phyloP scores from a whole-genome alignment of 2,329 filamentous ascomycete genomes.

The Botryotinia calthae region DNA sequence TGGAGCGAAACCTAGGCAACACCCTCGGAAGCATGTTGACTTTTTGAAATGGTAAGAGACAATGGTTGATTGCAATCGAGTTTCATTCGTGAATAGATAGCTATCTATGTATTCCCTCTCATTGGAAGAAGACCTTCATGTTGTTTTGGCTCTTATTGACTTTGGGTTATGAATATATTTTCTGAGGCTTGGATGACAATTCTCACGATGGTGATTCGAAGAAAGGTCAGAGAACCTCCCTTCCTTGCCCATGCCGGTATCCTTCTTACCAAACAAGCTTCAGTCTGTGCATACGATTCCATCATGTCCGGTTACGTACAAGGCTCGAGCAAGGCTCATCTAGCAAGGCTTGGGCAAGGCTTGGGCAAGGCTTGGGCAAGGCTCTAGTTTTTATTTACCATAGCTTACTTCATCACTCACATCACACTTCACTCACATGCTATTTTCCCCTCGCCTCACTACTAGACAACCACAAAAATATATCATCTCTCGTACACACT shows the following conservation, averaged over 20 bases:
- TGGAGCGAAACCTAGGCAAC: conserved; percentile 17
- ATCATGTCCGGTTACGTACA: neutral
- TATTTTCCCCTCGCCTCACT: neutral
- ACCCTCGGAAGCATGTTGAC: conserved; percentile 28
- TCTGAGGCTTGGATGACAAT: neutral
- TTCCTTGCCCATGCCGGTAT: no score
- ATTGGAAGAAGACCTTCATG: neutral
- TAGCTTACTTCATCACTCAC: neutral
- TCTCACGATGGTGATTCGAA: neutral
- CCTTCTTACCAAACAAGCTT: neutral
- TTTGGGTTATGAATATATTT: neutral
- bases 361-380: no score
- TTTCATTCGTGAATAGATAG: neutral
- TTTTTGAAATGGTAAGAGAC: neutral
- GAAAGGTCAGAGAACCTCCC: neutral
- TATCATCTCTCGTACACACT: neutral
- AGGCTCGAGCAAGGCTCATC: no score
- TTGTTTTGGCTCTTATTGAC: neutral
- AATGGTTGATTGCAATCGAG: neutral
- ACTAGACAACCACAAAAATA: neutral
- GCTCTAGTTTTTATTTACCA: neutral
- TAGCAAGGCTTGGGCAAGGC: no score
- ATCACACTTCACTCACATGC: neutral
- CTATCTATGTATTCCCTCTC: neutral
- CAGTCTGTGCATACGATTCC: neutral